Evolutionary conservation across 805 yeast genomes (phyloP), one percentile per base, ranked within the genome.

Genomic region (Wickerhamiella musiphila): DNA sequence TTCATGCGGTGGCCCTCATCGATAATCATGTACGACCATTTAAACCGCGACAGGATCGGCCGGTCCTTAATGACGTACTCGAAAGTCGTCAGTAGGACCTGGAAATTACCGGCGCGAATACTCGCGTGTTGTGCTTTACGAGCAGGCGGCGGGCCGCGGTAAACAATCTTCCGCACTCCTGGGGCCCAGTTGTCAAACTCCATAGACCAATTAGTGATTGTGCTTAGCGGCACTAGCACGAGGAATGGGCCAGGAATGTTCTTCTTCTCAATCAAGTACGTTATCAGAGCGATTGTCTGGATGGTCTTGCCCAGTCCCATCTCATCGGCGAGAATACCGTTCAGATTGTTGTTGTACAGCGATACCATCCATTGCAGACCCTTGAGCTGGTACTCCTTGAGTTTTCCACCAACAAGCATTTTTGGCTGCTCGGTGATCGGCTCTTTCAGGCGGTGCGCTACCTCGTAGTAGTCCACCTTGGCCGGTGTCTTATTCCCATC

Each of bases 171-270:
- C 48, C 70, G 71, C 33, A 86, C 65, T 3, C 70, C 43, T 3
- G 98, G 96, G 0, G 96, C 95, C 98, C 98, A 86, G 54, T 84
- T 83, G 33, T 83, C 95, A 55, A 90, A 86, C 57, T 86, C 98
- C 29, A 82, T 51, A 36, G 77, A 83, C 98, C 98, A 86, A 54
- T 86, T 86, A 2, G 96, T 82, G 39, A 86, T 65, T 0, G 96
- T 90, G 1, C 93, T 78, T 30, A 86, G 63, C 1, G 98, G 98
- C 24, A 86, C 98, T 56, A 86, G 81, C 10, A 86, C 94, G 46
- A 86, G 65, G 47, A 71, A 86, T 7, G 94, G 94, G 2, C 94
- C 94, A 3, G 66, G 59, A 37, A 74, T 71, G 35, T 71, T 63
- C 52, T 90, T 86, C 30, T 29, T 42, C 51, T 90, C 96, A 26